Percentiles rank a stretch among this genome's conserved stretches.
Evolutionary conservation across 1,139 yeast genomes (phyloP).

Genomic region (Protomyces lactucae-debilis): DNA sequence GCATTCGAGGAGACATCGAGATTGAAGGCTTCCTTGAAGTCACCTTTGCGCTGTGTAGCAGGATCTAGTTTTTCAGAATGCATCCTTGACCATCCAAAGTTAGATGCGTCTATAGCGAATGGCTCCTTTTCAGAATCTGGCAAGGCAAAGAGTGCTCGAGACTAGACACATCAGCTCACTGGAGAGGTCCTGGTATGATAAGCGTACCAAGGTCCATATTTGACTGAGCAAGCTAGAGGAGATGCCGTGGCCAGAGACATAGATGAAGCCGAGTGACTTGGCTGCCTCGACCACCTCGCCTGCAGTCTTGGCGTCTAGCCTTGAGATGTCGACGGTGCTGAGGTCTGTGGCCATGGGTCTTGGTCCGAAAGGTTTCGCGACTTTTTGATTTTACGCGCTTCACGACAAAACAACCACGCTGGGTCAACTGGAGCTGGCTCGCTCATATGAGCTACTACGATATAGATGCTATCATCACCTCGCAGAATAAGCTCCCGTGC

Average conservation of each 20-base stretch:
- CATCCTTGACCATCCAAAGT: constrained; percentile 48
- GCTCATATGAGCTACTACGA: constrained; percentile 19
- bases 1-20: constrained; percentile 38
- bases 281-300: constrained; percentile 59
- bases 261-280: constrained; percentile 62
- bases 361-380: not conserved
- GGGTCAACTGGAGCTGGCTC: too few relatives aligned
- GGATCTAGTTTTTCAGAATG: constrained; percentile 47
- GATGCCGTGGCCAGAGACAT: constrained; percentile 64
- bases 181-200: not conserved
- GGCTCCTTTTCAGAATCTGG: constrained; percentile 46
- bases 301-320: constrained; percentile 46
- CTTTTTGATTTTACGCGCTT: too few relatives aligned
- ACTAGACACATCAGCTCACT: constrained; percentile 1
- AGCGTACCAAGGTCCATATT: constrained; percentile 36
- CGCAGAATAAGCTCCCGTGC: constrained; percentile 29
- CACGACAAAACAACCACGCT: too few relatives aligned
- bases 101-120: constrained; percentile 57
- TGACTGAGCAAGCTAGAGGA: constrained; percentile 55
- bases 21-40: constrained; percentile 52
- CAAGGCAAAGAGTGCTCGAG: constrained; percentile 3
- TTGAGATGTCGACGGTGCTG: constrained; percentile 49
- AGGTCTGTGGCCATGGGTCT: not conserved
- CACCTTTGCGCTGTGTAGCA: constrained; percentile 48
- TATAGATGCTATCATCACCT: constrained; percentile 26